Percentiles rank a stretch among this genome's conserved stretches.
phyloP scores from a whole-genome alignment of 1,139 yeast genomes.

The Kodamaea ohmeri region DNA sequence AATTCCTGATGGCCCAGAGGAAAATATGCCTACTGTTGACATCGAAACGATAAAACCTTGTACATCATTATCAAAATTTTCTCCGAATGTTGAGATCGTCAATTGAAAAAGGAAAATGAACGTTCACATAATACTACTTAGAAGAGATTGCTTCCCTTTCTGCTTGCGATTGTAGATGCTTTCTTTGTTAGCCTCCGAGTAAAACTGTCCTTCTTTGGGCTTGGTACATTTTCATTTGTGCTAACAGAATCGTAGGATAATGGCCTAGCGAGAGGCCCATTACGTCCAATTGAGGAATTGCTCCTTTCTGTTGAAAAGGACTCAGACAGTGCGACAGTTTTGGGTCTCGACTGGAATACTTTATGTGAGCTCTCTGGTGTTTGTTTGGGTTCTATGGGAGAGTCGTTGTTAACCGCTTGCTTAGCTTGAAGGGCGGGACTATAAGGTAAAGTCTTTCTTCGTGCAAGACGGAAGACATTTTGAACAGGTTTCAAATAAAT shows the following conservation, averaged over 20 bases:
- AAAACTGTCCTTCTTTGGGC: conserved; percentile 24
- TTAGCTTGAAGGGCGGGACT: conserved; percentile 62
- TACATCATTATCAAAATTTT: conserved; percentile 50
- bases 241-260: conserved; percentile 17
- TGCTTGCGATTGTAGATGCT: conserved; percentile 30
- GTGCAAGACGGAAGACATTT: conserved; percentile 71
- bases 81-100: conserved; percentile 57
- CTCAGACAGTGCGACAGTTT: conserved; percentile 7
- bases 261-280: conserved; percentile 12
- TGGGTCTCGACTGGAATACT: conserved; percentile 1
- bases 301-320: conserved; percentile 11
- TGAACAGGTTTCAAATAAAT: conserved; percentile 80
- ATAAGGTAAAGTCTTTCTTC: conserved; percentile 47
- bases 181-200: conserved; percentile 32
- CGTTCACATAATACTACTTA: conserved; percentile 2
- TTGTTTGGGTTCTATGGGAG: not conserved
- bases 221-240: conserved; percentile 10
- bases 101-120: conserved; percentile 21
- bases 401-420: not conserved
- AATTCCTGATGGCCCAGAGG: conserved; percentile 80
- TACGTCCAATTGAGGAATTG: conserved; percentile 12
- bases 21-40: conserved; percentile 64
- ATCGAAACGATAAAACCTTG: conserved; percentile 68
- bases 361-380: not conserved
- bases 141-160: conserved; percentile 14